phyloP scores from a whole-genome alignment of 306 rosid species.

The Cicer yamashitae region DNA sequence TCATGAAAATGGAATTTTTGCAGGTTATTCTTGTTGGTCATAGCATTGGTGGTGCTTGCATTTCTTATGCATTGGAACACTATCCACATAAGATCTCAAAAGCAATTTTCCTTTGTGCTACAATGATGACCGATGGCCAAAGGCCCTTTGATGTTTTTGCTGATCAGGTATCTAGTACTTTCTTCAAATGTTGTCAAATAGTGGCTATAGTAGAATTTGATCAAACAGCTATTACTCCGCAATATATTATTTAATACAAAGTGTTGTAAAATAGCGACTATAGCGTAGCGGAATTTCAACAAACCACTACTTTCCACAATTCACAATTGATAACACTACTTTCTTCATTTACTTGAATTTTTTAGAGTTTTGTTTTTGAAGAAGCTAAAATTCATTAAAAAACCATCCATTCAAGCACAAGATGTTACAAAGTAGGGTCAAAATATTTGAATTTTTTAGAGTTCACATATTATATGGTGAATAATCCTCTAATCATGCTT shows the following conservation, averaged over 20 bases:
- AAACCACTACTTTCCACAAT: no score
- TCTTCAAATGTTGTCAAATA: background rate
- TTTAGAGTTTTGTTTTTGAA: background rate
- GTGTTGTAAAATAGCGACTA: no score
- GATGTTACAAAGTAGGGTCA: no score
- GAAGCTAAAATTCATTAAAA: no score
- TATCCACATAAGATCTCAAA: slow-evolving; percentile 78
- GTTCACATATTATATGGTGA: slow-evolving; percentile 21
- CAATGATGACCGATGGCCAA: slow-evolving; percentile 90
- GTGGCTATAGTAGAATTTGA: no score
- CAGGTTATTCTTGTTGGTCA: slow-evolving; percentile 96
- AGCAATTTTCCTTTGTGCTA: slow-evolving; percentile 88
- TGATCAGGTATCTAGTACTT: slow-evolving; percentile 65
- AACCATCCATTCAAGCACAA: no score
- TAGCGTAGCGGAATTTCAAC: no score
- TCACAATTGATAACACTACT: background rate
- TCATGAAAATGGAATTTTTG: slow-evolving; percentile 42
- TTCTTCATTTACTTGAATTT: slow-evolving; percentile 29
- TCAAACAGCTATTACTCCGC: no score
- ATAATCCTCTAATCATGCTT: slow-evolving; percentile 20
- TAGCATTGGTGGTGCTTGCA: slow-evolving; percentile 94
- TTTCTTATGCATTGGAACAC: slow-evolving; percentile 92
- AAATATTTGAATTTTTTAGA: slow-evolving; percentile 17
- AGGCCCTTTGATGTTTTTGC: slow-evolving; percentile 90
- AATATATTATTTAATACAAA: no score